phyloP scores from a whole-genome alignment of 768 basidiomycete genomes.

The Kwoniella sp. region DNA sequence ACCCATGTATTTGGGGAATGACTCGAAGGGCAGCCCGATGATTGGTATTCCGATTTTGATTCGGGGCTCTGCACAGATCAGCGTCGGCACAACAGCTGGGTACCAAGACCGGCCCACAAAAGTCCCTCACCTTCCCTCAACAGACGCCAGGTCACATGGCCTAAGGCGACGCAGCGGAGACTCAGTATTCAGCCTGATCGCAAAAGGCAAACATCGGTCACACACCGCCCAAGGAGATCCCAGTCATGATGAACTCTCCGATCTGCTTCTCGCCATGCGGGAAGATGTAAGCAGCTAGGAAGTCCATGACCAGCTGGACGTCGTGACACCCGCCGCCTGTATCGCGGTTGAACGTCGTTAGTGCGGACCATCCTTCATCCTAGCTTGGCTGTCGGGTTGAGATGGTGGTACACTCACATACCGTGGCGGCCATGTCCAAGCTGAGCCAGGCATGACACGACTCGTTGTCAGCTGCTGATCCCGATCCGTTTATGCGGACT shows the following conservation, averaged over 20 bases:
- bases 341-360: background rate
- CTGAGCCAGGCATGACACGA: constrained; percentile 9
- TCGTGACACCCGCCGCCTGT: constrained; percentile 67
- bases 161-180: constrained; percentile 7
- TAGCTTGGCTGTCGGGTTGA: background rate
- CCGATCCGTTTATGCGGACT: background rate
- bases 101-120: too few species aligned
- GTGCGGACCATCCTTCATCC: background rate
- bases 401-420: constrained; percentile 48
- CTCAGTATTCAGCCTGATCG: background rate
- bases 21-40: constrained; percentile 65
- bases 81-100: background rate
- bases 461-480: constrained; percentile 5
- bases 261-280: constrained; percentile 62
- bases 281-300: constrained; percentile 69
- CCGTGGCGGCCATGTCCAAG: constrained; percentile 56
- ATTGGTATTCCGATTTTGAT: constrained; percentile 55
- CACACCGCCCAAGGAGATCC: constrained; percentile 69
- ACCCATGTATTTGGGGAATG: constrained; percentile 27
- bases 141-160: constrained; percentile 74
- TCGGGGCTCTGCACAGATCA: constrained; percentile 51
- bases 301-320: constrained; percentile 74
- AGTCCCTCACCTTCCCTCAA: constrained; percentile 57
- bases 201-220: background rate
- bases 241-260: constrained; percentile 66